Percentiles rank a stretch among this genome's conserved stretches.
These are phyloP conservation scores for Xylaria sp. DNA, from an alignment of 2,329 filamentous ascomycete genomes.

Conservation along the genomic window DNA sequence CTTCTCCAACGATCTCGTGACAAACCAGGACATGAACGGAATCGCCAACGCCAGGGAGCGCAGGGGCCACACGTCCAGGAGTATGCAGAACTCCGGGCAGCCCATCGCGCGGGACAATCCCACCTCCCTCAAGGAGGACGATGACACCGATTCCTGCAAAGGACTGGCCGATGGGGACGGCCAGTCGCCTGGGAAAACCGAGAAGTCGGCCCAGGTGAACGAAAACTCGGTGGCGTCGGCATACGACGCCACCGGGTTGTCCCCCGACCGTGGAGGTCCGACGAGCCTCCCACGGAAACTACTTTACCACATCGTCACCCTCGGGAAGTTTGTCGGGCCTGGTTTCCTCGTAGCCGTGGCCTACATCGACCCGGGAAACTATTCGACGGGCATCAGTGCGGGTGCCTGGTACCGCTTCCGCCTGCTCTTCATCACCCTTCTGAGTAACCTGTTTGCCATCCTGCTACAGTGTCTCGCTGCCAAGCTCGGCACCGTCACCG, in stretches of 20 bases:
- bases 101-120: conserved; percentile 38
- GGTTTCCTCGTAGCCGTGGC: conserved; percentile 72
- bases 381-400: conserved; percentile 75
- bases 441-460: conserved; percentile 77
- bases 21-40: conserved; percentile 64
- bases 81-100: conserved; percentile 46
- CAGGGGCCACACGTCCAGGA: conserved; percentile 40
- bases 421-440: conserved; percentile 73
- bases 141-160: conserved; percentile 30
- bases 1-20: conserved; percentile 66
- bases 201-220: conserved; percentile 30
- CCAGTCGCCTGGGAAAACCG: conserved; percentile 40
- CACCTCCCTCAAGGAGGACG: conserved; percentile 33
- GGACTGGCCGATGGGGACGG: conserved; percentile 42
- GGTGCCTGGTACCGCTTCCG: conserved; percentile 73
- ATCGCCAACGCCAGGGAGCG: conserved; percentile 57
- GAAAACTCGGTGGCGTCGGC: conserved; percentile 29
- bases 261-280: conserved; percentile 28
- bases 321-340: conserved; percentile 70
- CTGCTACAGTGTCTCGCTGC: conserved; percentile 74
- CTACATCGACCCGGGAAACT: conserved; percentile 73
- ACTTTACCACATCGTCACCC: conserved; percentile 55
- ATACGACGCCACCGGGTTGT: background rate
- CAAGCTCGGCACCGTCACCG: conserved; percentile 75
- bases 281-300: conserved; percentile 37